These are phyloP conservation scores for Xylogone sp. DNA, from an alignment of 2,329 filamentous ascomycete genomes.

Conservation along the genomic window DNA sequence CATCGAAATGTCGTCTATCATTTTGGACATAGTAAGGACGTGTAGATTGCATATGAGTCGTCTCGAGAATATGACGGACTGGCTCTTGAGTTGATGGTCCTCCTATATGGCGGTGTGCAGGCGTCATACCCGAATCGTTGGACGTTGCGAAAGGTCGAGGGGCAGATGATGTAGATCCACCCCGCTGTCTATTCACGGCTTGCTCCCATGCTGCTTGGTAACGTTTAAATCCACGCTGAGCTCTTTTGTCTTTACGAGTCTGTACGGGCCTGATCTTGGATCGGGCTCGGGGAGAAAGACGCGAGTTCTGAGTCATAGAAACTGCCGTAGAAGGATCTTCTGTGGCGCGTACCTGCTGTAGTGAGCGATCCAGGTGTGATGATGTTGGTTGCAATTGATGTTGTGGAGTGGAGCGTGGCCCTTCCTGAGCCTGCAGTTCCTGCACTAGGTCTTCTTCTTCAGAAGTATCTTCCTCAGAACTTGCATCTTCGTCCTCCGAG, in stretches of 20 bases:
- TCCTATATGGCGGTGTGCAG: background rate
- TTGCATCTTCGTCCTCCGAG: conserved; percentile 25
- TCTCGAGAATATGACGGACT: background rate
- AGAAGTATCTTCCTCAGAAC: conserved; percentile 4
- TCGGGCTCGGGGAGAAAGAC: conserved; percentile 11
- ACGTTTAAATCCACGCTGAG: conserved; percentile 26
- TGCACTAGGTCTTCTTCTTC: conserved; percentile 15
- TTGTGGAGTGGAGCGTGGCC: background rate
- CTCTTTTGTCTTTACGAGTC: conserved; percentile 13
- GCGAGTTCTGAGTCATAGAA: background rate
- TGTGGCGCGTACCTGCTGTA: background rate
- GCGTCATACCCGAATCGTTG: background rate
- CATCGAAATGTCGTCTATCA: background rate
- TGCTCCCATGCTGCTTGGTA: conserved; percentile 31
- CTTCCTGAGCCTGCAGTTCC: background rate
- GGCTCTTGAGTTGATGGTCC: background rate
- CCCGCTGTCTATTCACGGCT: conserved; percentile 22
- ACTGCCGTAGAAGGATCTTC: background rate
- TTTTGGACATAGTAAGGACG: conserved; percentile 1
- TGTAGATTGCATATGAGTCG: background rate
- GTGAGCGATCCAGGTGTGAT: background rate
- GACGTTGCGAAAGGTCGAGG: background rate
- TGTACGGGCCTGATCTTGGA: conserved; percentile 11
- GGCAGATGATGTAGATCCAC: background rate
- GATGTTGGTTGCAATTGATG: background rate